Base-by-base conservation (phyloP, 2,329 filamentous ascomycete genomes). In the Claviceps quebecensis region DNA sequence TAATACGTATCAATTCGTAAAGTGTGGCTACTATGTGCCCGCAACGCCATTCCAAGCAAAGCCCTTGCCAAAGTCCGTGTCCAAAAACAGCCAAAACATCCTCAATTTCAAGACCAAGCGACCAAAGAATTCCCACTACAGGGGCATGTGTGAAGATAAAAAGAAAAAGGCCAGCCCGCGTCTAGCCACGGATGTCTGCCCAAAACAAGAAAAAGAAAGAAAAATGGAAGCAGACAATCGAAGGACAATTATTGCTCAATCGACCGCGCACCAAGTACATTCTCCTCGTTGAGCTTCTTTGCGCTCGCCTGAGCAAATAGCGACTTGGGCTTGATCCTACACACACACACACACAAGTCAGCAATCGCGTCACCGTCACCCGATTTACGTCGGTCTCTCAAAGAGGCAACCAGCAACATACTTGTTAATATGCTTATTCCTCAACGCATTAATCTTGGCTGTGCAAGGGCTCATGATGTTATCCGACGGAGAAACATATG, bases 401-500 rank as follows among this genome's bases (percentile, higher is more conserved):
- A 39, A 40, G 23, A 44, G 2, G 19, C 5, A 26, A 26, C 41
- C 36, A 14, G 5, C 40, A 45, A 75, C 78, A 64, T 74, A 87
- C 84, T 89, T 91, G 70, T 77, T 77, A 56, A 82, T 82, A 62
- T 87, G 83, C 73, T 88, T 89, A 70, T 80, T 86, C 69, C 86
- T 85, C 67, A 90, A 80, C 41, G 84, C 83, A 56, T 77, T 84
- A 60, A 93, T 78, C 76, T 93, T 93, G 67, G 86, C 83, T 17
- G 83, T 86, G 68, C 86, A 89, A 38, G 87, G 87, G 60, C 84
- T 89, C 82, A 89, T 86, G 72, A 94, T 90, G 69, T 81, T 82
- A 68, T 94, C 87, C n/a, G 86, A 90, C 2, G 87, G 87, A 17
- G 85, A 90, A 65, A 90, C 74, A 69, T 90, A 91, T 58, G 56